Evolutionary conservation across 192 early-diverging fungal species (phyloP).

Genomic region (Linnemannia schmuckeri): DNA sequence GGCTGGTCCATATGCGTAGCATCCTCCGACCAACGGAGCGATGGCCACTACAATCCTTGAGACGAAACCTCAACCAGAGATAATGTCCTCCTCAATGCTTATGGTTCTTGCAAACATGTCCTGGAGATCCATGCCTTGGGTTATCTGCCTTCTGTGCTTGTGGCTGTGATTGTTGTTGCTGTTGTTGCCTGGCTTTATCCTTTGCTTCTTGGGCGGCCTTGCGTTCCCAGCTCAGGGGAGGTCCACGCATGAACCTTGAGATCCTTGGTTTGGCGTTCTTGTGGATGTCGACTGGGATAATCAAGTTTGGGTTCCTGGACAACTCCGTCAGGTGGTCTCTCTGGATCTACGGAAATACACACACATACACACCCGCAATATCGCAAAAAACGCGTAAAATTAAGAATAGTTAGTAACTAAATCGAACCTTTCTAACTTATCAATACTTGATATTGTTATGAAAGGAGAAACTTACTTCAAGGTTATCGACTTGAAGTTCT

Average conservation of each 20-base stretch:
- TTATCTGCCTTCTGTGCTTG: not conserved
- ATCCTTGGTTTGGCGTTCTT: constrained; percentile 49
- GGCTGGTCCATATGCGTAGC: too few species aligned
- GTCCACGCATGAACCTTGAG: constrained; percentile 51
- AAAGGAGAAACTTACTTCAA: constrained; percentile 21
- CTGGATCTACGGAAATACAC: constrained; percentile 29
- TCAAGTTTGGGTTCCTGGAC: constrained; percentile 51
- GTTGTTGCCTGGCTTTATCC: constrained; percentile 29
- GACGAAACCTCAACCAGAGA: not conserved
- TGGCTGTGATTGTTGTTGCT: not conserved
- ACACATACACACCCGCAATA: too few species aligned
- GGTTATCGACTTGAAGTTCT: constrained; percentile 51
- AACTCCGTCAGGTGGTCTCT: constrained; percentile 48
- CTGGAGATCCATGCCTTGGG: constrained; percentile 29
- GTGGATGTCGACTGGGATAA: constrained; percentile 54
- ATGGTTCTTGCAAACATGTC: constrained; percentile 39
- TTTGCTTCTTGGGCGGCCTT: constrained; percentile 43
- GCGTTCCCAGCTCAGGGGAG: constrained; percentile 52
- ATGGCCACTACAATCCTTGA: not conserved
- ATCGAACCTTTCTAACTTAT: not conserved
- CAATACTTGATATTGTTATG: not conserved
- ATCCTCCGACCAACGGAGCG: not conserved
- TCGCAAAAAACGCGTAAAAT: not conserved
- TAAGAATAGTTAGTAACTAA: too few species aligned
- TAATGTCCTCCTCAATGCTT: constrained; percentile 26